Evolutionary conservation across 176 grass and related monocot species (phyloP), one percentile per base, ranked within the genome.

Genomic region (Oryza nivara): DNA sequence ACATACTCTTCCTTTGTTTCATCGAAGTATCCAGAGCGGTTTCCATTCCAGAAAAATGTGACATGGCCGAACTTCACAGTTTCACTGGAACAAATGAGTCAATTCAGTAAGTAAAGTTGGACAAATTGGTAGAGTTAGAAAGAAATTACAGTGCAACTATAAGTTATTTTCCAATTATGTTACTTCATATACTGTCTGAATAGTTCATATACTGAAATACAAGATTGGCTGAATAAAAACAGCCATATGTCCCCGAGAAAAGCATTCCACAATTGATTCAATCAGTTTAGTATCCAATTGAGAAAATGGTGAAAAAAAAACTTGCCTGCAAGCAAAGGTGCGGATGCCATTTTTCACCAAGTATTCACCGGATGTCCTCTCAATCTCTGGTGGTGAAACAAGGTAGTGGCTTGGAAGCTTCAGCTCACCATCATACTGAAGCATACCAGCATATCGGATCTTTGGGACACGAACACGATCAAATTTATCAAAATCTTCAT

Each of bases 11-110:
- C 96, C 91, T 90, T 96, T 1, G 86, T 81, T 48, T 85, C 65
- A 58, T 99, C 91, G 11, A 99, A 99, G 81, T 91, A 99, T 69
- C 96, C 96, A 0, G 96, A 99, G 60, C 96, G 96, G 80, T 99
- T 99, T n/a, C 96, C 96, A 3, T 99, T 99, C 96, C 96, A 99
- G 91, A 99, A 99, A 88, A 99, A 99, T 44, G 96, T 99, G 81
- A 99, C 96, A 76, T 99, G 96, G 44, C 96, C 96, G 41, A 99
- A 99, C 72, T 99, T 99, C 56, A 99, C 93, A 2, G 96, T 99
- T 61, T 99, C 96, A 48, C 96, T 99, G 93, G 88, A 58, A 71
- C 15, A 74, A 32, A 90, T 9, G 35, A 34, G 82, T 6, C 23
- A 4, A 77, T 66, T 6, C 54, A 54, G 22, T 67, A 44, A 28